Conservation (phyloP, 1,284 basidiomycete genomes). For the Meripilus lineatus region DNA sequence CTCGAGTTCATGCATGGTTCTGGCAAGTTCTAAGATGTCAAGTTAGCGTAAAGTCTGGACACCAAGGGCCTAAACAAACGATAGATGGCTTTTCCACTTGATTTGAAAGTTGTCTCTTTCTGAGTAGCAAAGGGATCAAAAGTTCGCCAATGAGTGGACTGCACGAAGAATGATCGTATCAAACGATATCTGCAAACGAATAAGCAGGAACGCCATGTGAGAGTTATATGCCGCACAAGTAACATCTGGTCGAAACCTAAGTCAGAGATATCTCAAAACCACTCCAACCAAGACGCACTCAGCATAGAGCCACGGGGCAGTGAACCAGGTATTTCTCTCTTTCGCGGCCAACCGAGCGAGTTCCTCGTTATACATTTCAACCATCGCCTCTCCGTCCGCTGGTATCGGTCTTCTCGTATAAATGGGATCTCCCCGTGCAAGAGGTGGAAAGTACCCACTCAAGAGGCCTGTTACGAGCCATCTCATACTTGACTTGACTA, state of each 20-base stretch:
- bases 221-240: slow-evolving; percentile 58
- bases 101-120: slow-evolving; percentile 82
- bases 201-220: not conserved
- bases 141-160: slow-evolving; percentile 67
- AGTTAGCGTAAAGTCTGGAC: not conserved
- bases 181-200: slow-evolving; percentile 68
- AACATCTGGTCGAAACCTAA: slow-evolving; percentile 45
- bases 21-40: slow-evolving; percentile 52
- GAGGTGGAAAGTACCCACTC: slow-evolving; percentile 44
- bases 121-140: slow-evolving; percentile 86
- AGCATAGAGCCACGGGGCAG: slow-evolving; percentile 89
- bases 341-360: slow-evolving; percentile 46
- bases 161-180: slow-evolving; percentile 71
- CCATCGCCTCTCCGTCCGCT: slow-evolving; percentile 67
- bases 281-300: too few relatives aligned
- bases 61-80: slow-evolving; percentile 36
- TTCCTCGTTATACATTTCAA: slow-evolving; percentile 71
- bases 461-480: slow-evolving; percentile 76
- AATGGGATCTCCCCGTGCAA: not conserved
- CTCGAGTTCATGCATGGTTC: slow-evolving; percentile 62
- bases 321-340: slow-evolving; percentile 81
- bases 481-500: slow-evolving; percentile 84
- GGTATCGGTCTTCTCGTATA: slow-evolving; percentile 57
- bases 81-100: slow-evolving; percentile 75
- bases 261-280: too few relatives aligned